Conservation (phyloP, 208 protist genomes). For the Trypanosoma cruzi region DNA sequence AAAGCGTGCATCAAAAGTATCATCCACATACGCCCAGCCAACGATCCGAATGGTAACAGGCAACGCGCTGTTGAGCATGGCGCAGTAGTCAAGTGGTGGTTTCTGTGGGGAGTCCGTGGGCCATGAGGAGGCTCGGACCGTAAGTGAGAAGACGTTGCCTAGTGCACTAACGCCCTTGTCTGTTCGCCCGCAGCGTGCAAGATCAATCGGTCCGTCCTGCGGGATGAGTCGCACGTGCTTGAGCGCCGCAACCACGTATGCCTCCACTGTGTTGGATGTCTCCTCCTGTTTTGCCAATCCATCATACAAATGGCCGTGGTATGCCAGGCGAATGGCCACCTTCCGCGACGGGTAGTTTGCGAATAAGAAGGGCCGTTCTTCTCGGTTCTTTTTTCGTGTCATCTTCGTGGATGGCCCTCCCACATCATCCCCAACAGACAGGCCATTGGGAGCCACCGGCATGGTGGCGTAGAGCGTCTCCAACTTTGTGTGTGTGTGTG, state of each 20-base stretch:
- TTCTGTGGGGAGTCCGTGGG: constrained; percentile 37
- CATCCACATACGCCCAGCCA: constrained; percentile 90
- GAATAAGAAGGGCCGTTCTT: constrained; percentile 61
- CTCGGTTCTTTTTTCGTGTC: constrained; percentile 24
- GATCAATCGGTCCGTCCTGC: constrained; percentile 54
- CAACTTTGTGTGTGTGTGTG: neutral
- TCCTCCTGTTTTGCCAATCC: constrained; percentile 86
- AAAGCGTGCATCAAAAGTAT: constrained; percentile 93
- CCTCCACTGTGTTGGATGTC: constrained; percentile 85
- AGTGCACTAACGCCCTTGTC: constrained; percentile 92
- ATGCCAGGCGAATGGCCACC: constrained; percentile 83
- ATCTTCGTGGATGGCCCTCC: neutral
- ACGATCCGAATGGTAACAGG: constrained; percentile 95
- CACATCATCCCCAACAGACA: neutral
- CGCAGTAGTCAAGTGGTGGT: constrained; percentile 92
- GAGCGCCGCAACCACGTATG: constrained; percentile 51
- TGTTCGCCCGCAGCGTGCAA: constrained; percentile 83
- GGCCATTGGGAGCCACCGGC: neutral
- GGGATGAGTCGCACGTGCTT: constrained; percentile 63
- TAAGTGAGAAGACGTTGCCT: constrained; percentile 79
- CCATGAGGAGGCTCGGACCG: constrained; percentile 60
- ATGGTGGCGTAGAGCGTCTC: neutral
- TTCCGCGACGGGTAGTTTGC: constrained; percentile 75
- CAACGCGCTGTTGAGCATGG: constrained; percentile 94
- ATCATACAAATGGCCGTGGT: constrained; percentile 85